phyloP scores from a whole-genome alignment of 257 asterid species.

The Mitragyna speciosa region DNA sequence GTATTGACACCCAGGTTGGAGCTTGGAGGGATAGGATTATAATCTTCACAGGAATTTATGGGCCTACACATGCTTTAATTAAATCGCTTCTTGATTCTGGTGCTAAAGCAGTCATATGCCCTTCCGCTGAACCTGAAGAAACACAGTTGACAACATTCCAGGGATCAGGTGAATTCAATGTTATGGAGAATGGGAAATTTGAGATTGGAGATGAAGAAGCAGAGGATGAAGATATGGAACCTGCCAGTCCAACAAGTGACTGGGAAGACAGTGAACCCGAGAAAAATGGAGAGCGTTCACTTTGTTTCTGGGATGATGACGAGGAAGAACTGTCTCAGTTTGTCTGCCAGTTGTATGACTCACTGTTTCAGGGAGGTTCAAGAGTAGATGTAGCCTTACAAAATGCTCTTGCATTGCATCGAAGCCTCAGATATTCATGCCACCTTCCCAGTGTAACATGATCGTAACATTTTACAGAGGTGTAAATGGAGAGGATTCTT shows the following conservation, averaged over 20 bases:
- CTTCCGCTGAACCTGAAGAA: slow-evolving; percentile 89
- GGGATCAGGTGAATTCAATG: slow-evolving; percentile 74
- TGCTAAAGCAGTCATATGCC: slow-evolving; percentile 92
- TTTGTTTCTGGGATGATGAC: slow-evolving; percentile 72
- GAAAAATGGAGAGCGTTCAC: slow-evolving; percentile 46
- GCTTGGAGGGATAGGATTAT: slow-evolving; percentile 96
- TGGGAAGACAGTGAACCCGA: slow-evolving; percentile 96
- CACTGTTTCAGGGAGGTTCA: slow-evolving; percentile 71
- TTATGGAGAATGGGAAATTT: slow-evolving; percentile 71
- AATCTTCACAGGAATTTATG: slow-evolving; percentile 80
- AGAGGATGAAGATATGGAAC: slow-evolving; percentile 50
- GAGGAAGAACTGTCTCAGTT: slow-evolving; percentile 86
- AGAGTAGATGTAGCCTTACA: slow-evolving; percentile 61
- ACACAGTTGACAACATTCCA: slow-evolving; percentile 60
- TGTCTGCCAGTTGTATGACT: slow-evolving; percentile 62
- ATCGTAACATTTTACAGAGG: neutral
- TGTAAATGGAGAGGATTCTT: neutral
- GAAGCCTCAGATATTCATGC: slow-evolving; percentile 67
- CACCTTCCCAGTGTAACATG: slow-evolving; percentile 42
- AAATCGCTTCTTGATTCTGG: slow-evolving; percentile 94
- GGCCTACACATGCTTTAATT: slow-evolving; percentile 70
- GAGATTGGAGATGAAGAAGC: slow-evolving; percentile 92
- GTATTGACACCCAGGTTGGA: slow-evolving; percentile 57
- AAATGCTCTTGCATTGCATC: slow-evolving; percentile 58
- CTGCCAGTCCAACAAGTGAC: slow-evolving; percentile 72